Base-by-base conservation (phyloP, 257 asterid species). In the Coffea canephora region DNA sequence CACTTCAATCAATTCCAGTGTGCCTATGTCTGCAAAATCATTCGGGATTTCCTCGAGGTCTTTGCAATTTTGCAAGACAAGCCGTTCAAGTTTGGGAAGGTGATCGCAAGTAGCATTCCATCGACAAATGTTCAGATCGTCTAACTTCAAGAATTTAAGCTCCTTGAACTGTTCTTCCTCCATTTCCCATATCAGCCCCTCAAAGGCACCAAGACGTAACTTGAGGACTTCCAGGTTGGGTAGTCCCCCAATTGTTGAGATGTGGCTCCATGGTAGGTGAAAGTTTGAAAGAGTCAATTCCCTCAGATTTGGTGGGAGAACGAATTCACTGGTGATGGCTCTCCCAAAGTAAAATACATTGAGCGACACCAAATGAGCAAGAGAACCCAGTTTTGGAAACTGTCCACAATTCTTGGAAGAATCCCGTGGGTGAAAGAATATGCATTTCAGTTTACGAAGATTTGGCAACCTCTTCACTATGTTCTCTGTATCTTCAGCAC, bases 91-190 rank as follows among this genome's bases (percentile, higher is more conserved):
- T 12, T 25, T 59, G 52, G 79, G 71, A 43, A 75, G 69, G n/a
- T 59, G 71, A 61, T 61, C 59, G n/a, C 8, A 61, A 75, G 57
- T 41, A 4, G 79, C 79, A 21, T 39, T n/a, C 79, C 79, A 75
- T 13, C 23, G 57, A 27, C 59, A 18, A 43, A 75, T 59, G 59
- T 75, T 43, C 57, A 75, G 11, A 13, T 36, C 23, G 49, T 75
- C 79, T 48, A 75, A 43, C 59, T 75, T 75, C 79, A 75, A 43
- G 71, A 75, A 75, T 67, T 43, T 41, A 12, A 75, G 79, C 43
- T 61, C 59, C 71, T n/a, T 25, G 71, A 75, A 75, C 61, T 61
- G 59, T 8, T 75, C 79, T 21, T 75, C 71, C 19, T 25, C 43
- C 79, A 75, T 75, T 5, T 75, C 79, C 79, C 71, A 75, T 48